Percentiles rank a stretch among this genome's conserved stretches.
These are phyloP conservation scores for Aspergillus nanangensis DNA, from an alignment of 495 filamentous ascomycete genomes.

Conservation along the genomic window DNA sequence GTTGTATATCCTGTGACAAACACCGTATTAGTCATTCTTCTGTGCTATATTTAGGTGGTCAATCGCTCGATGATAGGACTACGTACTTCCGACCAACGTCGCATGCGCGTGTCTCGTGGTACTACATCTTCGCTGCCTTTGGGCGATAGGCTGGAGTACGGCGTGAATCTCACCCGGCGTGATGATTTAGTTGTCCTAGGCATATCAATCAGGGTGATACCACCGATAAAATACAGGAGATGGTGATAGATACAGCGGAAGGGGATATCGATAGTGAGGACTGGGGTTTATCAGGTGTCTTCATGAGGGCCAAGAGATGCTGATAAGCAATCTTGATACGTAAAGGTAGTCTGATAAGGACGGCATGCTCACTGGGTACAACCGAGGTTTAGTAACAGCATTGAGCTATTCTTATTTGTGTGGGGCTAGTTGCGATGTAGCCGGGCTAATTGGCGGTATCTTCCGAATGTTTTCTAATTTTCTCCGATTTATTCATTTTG, in stretches of 20 bases:
- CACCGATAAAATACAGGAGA: slow-evolving; percentile 6
- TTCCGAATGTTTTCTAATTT: too few species aligned
- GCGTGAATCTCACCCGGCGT: slow-evolving; percentile 8
- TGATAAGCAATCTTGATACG: slow-evolving; percentile 4
- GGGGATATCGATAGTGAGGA: neutral
- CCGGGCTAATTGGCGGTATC: too few species aligned
- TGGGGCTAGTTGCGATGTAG: too few species aligned
- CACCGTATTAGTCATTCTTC: neutral
- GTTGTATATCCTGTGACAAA: neutral
- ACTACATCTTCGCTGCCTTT: slow-evolving; percentile 6
- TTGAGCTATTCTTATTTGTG: too few species aligned
- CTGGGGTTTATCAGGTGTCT: slow-evolving; percentile 2
- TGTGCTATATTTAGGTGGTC: neutral
- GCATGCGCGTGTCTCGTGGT: neutral
- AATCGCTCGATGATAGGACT: neutral
- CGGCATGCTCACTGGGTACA: neutral
- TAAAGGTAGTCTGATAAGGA: slow-evolving; percentile 4
- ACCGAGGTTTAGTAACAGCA: too few species aligned
- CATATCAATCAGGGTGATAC: slow-evolving; percentile 2
- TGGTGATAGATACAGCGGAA: neutral
- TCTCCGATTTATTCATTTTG: too few species aligned
- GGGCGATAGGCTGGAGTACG: slow-evolving; percentile 6
- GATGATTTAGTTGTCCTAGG: slow-evolving; percentile 4
- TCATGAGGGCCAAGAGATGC: neutral
- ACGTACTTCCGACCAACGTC: slow-evolving; percentile 6